These are phyloP conservation scores for Phytophthora multivora DNA, from an alignment of 352 stramenopile genomes.

Conservation along the genomic window DNA sequence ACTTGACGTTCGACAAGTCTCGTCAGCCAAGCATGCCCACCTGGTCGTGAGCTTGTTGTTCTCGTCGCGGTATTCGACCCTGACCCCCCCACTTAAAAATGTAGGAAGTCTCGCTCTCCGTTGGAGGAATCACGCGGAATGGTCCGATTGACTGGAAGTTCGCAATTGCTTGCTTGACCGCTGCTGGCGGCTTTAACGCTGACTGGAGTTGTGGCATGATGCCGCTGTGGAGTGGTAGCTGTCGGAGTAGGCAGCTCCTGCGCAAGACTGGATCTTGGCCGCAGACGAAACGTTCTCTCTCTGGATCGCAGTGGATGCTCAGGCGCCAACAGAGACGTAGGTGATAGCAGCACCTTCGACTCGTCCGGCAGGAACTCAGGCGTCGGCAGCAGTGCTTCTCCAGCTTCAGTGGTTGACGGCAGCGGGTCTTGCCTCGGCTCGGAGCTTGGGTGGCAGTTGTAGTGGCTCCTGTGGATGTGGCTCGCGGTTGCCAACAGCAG, in stretches of 20 bases:
- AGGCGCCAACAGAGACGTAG: no score
- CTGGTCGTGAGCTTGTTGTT: not conserved
- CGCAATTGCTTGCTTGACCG: not conserved
- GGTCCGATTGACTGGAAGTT: not conserved
- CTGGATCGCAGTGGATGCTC: no score
- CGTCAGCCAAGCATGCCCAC: constrained; percentile 1
- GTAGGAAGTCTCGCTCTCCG: not conserved
- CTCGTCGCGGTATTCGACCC: constrained; percentile 6
- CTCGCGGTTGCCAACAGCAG: no score
- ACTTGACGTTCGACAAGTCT: constrained; percentile 2
- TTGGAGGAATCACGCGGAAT: not conserved
- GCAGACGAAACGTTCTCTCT: not conserved
- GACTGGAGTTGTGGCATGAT: not conserved
- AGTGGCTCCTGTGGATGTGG: no score
- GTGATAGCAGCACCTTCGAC: no score
- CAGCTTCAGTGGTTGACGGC: no score
- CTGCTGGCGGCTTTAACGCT: not conserved
- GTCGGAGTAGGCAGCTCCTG: no score
- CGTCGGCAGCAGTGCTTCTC: no score
- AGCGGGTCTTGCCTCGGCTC: no score
- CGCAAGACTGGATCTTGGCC: not conserved
- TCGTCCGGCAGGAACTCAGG: no score
- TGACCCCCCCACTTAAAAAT: constrained; percentile 13
- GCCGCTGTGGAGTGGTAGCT: not conserved
- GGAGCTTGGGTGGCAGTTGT: no score